These are phyloP conservation scores for Zygosaccharomyces siamensis DNA, from an alignment of 805 yeast species.

Conservation along the genomic window DNA sequence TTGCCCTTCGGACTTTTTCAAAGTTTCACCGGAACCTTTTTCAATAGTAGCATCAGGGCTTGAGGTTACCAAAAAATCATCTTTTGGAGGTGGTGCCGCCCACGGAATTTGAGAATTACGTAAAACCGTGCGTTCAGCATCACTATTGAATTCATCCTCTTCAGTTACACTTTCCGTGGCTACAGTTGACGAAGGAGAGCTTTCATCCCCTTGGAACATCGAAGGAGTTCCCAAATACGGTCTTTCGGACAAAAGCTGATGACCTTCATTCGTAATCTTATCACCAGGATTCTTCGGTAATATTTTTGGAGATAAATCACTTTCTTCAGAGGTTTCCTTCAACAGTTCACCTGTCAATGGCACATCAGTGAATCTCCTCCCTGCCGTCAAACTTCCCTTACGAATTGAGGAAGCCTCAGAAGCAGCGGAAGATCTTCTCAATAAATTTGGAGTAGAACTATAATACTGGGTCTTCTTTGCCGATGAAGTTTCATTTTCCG, in stretches of 20 bases:
- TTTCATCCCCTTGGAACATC: neutral
- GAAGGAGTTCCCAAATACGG: slow-evolving; percentile 1
- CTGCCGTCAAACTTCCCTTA: neutral
- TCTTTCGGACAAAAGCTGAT: neutral
- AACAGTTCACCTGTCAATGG: neutral
- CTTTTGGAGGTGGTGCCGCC: neutral
- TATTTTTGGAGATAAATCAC: neutral
- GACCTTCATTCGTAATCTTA: neutral
- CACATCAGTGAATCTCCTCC: neutral
- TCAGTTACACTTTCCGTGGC: slow-evolving; percentile 5
- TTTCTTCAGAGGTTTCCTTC: slow-evolving; percentile 4
- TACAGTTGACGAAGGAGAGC: slow-evolving; percentile 1
- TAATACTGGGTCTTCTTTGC: slow-evolving; percentile 3
- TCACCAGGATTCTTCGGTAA: neutral
- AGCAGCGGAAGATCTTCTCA: slow-evolving; percentile 17
- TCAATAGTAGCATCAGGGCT: neutral
- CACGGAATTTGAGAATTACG: neutral
- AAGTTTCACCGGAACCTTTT: slow-evolving; percentile 1
- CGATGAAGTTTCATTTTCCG: neutral
- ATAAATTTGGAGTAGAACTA: slow-evolving; percentile 12
- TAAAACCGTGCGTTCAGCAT: neutral
- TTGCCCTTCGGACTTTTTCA: neutral
- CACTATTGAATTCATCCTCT: neutral
- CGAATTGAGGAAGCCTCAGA: slow-evolving; percentile 7
- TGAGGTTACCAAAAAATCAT: neutral